Conservation (phyloP, 2,329 filamentous ascomycete species). For the Penicillium vulpinum region DNA sequence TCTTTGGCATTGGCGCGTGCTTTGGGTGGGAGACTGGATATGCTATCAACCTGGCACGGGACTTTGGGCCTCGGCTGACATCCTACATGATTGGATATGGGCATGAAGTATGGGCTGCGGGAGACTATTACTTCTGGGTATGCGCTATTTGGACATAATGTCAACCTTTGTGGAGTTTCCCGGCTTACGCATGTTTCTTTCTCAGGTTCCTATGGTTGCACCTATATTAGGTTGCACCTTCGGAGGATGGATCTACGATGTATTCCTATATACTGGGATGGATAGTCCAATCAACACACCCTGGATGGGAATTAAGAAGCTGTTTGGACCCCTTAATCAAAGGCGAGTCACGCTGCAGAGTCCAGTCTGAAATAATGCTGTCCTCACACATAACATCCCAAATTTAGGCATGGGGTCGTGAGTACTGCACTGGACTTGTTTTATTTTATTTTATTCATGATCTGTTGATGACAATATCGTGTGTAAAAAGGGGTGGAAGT, state of each 20-base stretch:
- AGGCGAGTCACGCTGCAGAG: slow-evolving; percentile 14
- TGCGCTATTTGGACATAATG: slow-evolving; percentile 2
- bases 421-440: background rate
- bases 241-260: slow-evolving; percentile 67
- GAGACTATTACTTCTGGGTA: slow-evolving; percentile 73
- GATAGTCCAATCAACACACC: slow-evolving; percentile 69
- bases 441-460: background rate
- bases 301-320: slow-evolving; percentile 61
- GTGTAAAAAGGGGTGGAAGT: slow-evolving; percentile 1
- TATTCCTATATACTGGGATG: slow-evolving; percentile 66
- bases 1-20: slow-evolving; percentile 71
- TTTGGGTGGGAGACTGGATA: slow-evolving; percentile 78
- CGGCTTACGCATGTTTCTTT: background rate
- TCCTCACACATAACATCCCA: background rate
- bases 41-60: slow-evolving; percentile 71
- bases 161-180: background rate
- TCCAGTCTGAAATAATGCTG: slow-evolving; percentile 15
- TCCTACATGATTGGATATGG: slow-evolving; percentile 70
- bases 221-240: slow-evolving; percentile 66
- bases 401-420: background rate
- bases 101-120: slow-evolving; percentile 64
- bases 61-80: slow-evolving; percentile 68
- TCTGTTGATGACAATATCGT: background rate
- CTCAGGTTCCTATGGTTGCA: slow-evolving; percentile 68
- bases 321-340: slow-evolving; percentile 36